phyloP scores from a whole-genome alignment of 140 eudicot species.

The Cichorium intybus region DNA sequence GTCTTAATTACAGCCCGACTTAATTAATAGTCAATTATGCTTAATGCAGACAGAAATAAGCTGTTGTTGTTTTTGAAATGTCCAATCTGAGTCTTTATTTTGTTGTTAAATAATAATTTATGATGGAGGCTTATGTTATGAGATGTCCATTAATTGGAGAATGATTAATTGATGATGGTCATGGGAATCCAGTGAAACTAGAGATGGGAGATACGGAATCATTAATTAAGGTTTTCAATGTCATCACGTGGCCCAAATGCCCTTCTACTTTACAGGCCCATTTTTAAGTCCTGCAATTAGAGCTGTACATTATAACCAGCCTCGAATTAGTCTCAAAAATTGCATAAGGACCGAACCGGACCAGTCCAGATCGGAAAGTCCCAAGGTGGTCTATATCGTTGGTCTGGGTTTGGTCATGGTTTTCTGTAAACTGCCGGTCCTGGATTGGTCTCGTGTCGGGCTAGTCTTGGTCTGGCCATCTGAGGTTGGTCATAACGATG shows the following conservation, averaged over 20 bases:
- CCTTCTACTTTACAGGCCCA: neutral
- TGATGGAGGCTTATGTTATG: neutral
- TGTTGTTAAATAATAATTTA: neutral
- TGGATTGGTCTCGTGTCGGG: too few species aligned
- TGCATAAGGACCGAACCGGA: too few species aligned
- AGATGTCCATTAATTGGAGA: neutral
- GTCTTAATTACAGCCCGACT: neutral
- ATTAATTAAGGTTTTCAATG: slow-evolving; percentile 13
- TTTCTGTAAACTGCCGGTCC: too few species aligned
- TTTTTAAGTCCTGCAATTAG: too few species aligned
- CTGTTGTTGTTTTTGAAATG: slow-evolving; percentile 5
- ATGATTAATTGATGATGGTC: slow-evolving; percentile 10
- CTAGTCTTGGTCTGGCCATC: too few species aligned
- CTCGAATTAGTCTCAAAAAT: too few species aligned
- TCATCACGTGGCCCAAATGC: slow-evolving; percentile 10
- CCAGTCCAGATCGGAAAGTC: too few species aligned
- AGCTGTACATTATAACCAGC: too few species aligned
- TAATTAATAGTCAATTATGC: slow-evolving; percentile 8
- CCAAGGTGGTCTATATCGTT: too few species aligned
- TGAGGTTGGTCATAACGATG: too few species aligned
- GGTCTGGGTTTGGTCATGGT: too few species aligned
- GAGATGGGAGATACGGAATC: slow-evolving; percentile 1
- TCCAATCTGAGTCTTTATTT: slow-evolving; percentile 14
- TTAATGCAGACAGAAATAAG: slow-evolving; percentile 14
- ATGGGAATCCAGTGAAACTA: slow-evolving; percentile 28